Evolutionary conservation across 2,329 filamentous ascomycete species (phyloP), one percentile per base, ranked within the genome.

Genomic region (Penicillium polonicum): DNA sequence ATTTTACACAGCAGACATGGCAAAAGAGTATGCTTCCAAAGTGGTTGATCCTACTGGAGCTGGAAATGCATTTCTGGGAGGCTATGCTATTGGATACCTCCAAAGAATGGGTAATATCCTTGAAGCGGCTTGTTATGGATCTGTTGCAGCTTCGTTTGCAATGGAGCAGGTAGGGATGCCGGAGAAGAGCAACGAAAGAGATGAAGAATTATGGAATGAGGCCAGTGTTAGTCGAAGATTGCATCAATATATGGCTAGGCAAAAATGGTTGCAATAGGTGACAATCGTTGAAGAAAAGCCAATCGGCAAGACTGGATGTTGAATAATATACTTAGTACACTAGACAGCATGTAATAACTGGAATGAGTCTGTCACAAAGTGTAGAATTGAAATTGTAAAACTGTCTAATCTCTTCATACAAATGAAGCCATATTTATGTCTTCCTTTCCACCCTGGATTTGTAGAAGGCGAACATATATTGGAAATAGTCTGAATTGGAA

Each of bases 1-100:
- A 1, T 74, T 63, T 50, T 65, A 70, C 51, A 19, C 4, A 9
- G 25, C 25, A 2, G 45, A 7, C 0, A 8, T n/a, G 6, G 42
- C 55, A 15, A 21, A 42, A 5, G 36, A 48, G 3, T 35, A 46
- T 6, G n/a, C 56, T 19, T 17, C 31, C 5, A 65, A 60, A 15
- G 62, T 76, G 0, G 61, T 75, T 21, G 74, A 76, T 54, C 63
- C 72, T 1, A 76, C 74, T 27, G 72, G 74, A 1, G 74, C 70
- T 0, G 73, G 74, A 3, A 76, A 76, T 53, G 67, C 73, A 0
- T 75, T 76, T 43, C 60, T 76, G 4, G 73, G 73, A 8, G 72
- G 69, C 1, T 70, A 70, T 50, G 60, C 67, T 4, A 55, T 72
- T 15, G 67, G 69, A 5, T 68, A 71, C 29, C 46, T 64, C 23